Percentiles rank a stretch among this genome's conserved stretches.
phyloP scores from a whole-genome alignment of 768 basidiomycete genomes.

The Collybiopsis confluens region DNA sequence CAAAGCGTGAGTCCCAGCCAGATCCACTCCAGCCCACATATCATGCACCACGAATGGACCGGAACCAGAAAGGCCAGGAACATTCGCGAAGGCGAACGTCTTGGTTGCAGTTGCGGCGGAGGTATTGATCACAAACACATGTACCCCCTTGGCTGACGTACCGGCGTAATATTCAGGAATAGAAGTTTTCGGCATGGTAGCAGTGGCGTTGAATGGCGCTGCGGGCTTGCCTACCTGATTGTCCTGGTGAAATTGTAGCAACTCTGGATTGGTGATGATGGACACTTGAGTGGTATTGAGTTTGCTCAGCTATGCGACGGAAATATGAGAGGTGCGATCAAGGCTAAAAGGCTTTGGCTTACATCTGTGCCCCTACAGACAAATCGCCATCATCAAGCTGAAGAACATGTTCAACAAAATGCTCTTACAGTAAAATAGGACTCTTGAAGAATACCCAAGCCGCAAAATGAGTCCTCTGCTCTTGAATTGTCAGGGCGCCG shows the following conservation, averaged over 20 bases:
- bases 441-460: conserved; percentile 56
- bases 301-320: conserved; percentile 30
- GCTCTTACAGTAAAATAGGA: conserved; percentile 44
- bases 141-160: conserved; percentile 41
- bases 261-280: conserved; percentile 47
- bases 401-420: background rate
- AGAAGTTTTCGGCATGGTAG: conserved; percentile 33
- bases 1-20: conserved; percentile 35
- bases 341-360: conserved; percentile 5
- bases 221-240: conserved; percentile 40
- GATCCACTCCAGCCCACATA: conserved; percentile 47
- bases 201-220: conserved; percentile 39
- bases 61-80: conserved; percentile 36
- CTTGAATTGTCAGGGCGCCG: conserved; percentile 42
- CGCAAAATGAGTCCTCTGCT: conserved; percentile 55
- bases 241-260: conserved; percentile 56
- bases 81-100: conserved; percentile 39
- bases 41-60: conserved; percentile 42
- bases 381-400: background rate
- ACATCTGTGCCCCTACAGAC: conserved; percentile 31
- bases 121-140: conserved; percentile 55
- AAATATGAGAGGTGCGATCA: background rate
- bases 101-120: conserved; percentile 34
- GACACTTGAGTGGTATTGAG: conserved; percentile 37
- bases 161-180: conserved; percentile 54